These are phyloP conservation scores for Cladobotryum mycophilum DNA, from an alignment of 2,329 filamentous ascomycete species.

Conservation along the genomic window DNA sequence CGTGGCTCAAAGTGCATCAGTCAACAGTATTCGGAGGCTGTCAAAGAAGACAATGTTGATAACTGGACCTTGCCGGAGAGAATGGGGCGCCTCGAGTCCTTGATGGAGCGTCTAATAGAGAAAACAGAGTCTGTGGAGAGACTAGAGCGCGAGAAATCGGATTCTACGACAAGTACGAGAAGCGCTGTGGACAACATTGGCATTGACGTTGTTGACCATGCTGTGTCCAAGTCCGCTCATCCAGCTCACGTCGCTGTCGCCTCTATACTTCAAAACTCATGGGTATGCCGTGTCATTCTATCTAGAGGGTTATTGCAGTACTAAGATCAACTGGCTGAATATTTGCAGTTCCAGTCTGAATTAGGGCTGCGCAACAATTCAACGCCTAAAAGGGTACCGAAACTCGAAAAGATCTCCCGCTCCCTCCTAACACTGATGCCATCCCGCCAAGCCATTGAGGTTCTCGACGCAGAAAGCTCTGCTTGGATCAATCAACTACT, in stretches of 20 bases:
- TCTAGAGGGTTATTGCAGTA: background rate
- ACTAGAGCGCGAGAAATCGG: background rate
- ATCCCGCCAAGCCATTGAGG: background rate
- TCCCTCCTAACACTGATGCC: slow-evolving; percentile 4
- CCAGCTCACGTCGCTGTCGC: background rate
- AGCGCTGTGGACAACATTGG: background rate
- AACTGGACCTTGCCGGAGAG: background rate
- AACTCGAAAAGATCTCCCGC: background rate
- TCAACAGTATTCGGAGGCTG: slow-evolving; percentile 5
- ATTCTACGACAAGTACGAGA: background rate
- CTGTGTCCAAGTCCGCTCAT: background rate
- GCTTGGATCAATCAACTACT: slow-evolving; percentile 8
- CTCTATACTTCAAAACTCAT: slow-evolving; percentile 6
- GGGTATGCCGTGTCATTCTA: background rate
- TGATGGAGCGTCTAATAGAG: slow-evolving; percentile 2
- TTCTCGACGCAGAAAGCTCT: slow-evolving; percentile 5
- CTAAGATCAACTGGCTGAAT: background rate
- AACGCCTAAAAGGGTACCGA: background rate
- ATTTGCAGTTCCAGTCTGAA: slow-evolving; percentile 1
- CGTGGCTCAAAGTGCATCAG: slow-evolving; percentile 4
- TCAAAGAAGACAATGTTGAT: background rate
- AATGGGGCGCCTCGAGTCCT: slow-evolving; percentile 1
- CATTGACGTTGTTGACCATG: slow-evolving; percentile 5
- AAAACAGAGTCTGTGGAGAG: background rate
- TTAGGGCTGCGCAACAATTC: background rate